Conservation (phyloP, 768 basidiomycete genomes). For the Favolaschia claudopus region DNA sequence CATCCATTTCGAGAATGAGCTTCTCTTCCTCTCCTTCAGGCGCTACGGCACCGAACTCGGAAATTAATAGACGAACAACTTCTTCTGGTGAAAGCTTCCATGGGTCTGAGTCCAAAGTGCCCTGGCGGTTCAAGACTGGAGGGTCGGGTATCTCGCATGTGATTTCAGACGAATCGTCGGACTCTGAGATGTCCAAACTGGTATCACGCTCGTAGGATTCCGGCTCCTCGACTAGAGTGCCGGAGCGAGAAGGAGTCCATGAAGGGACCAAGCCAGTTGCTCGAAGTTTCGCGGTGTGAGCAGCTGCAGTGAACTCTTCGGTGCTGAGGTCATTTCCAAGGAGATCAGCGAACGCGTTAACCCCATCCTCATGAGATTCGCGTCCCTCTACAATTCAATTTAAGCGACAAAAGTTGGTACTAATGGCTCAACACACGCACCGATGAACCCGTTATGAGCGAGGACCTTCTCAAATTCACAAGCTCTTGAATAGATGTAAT, state of each 20-base stretch:
- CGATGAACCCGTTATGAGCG: conserved; percentile 6
- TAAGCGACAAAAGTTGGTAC: too few species aligned
- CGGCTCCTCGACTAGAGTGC: conserved; percentile 31
- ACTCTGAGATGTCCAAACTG: not conserved
- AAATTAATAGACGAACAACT: conserved; percentile 56
- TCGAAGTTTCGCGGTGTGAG: conserved; percentile 46
- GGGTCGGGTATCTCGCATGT: conserved; percentile 12
- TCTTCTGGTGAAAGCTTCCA: conserved; percentile 53
- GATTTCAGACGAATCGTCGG: conserved; percentile 10
- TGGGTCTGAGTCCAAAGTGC: conserved; percentile 33
- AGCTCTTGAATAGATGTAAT: conserved; percentile 11
- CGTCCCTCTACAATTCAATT: too few species aligned
- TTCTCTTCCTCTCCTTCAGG: conserved; percentile 53
- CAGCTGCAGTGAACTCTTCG: conserved; percentile 41
- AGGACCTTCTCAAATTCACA: conserved; percentile 13
- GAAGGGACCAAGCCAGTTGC: conserved; percentile 37
- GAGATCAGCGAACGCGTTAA: conserved; percentile 49
- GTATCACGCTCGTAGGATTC: conserved; percentile 29
- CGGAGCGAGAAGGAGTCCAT: conserved; percentile 35
- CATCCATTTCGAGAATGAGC: conserved; percentile 62
- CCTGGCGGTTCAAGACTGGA: conserved; percentile 34
- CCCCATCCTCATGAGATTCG: conserved; percentile 25
- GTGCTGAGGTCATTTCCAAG: conserved; percentile 49
- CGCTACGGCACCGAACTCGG: conserved; percentile 65
- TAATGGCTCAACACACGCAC: too few species aligned